Evolutionary conservation across 257 asterid genomes (phyloP).

Genomic region (Linderniella brevidens): DNA sequence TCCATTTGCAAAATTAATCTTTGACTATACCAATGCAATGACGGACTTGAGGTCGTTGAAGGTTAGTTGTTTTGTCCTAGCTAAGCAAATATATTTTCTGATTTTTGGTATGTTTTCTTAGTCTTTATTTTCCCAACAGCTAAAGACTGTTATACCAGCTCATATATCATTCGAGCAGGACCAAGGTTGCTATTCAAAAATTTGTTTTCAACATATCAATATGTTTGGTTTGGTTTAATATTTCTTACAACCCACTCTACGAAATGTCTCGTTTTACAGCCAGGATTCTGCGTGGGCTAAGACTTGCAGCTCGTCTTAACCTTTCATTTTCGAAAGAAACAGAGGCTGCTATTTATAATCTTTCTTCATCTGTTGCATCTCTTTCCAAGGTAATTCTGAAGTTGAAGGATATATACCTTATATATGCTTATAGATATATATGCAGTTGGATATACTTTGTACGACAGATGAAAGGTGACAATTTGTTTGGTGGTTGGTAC

Average conservation of each 20-base stretch:
- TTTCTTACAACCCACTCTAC: neutral
- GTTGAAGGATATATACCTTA: neutral
- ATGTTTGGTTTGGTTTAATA: slow-evolving; percentile 9
- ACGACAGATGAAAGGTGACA: no score
- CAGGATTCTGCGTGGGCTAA: slow-evolving; percentile 85
- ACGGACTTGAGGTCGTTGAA: slow-evolving; percentile 49
- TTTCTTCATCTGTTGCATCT: slow-evolving; percentile 33
- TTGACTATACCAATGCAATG: slow-evolving; percentile 59
- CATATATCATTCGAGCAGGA: slow-evolving; percentile 66
- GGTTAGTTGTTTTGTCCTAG: slow-evolving; percentile 28
- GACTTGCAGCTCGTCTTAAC: slow-evolving; percentile 90
- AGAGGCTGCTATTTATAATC: slow-evolving; percentile 48
- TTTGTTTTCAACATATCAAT: slow-evolving; percentile 4
- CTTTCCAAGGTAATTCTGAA: slow-evolving; percentile 33
- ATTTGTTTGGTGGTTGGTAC: no score
- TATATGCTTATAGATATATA: no score
- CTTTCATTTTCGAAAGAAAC: slow-evolving; percentile 58
- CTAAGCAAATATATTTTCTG: slow-evolving; percentile 3
- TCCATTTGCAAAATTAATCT: slow-evolving; percentile 48
- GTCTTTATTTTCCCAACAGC: slow-evolving; percentile 29
- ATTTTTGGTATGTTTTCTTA: slow-evolving; percentile 5
- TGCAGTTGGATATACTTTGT: no score
- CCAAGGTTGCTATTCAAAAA: slow-evolving; percentile 39
- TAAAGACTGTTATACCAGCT: slow-evolving; percentile 70
- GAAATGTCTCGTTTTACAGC: slow-evolving; percentile 23